Conservation (phyloP, 305 asterid genomes). For the Fraxinus angustifolia region DNA sequence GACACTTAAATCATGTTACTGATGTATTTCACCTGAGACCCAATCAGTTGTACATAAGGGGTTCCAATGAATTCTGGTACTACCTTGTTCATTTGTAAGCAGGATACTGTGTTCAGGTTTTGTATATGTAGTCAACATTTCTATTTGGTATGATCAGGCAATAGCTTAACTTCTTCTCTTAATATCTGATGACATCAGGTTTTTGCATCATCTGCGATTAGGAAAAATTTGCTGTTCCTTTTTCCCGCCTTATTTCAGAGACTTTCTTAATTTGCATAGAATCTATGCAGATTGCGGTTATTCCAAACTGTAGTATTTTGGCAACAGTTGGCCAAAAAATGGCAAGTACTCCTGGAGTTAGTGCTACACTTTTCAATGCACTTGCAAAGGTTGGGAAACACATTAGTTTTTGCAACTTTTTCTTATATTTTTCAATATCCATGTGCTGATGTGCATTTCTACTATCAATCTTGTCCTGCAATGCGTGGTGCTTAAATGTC, state of each 20-base stretch:
- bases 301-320: slow-evolving; percentile 91
- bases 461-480: background rate
- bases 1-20: background rate
- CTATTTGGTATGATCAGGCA: background rate
- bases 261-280: slow-evolving; percentile 13
- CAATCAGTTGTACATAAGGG: background rate
- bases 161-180: background rate
- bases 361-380: slow-evolving; percentile 95
- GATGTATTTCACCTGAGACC: background rate
- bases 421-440: background rate
- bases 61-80: background rate
- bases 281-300: slow-evolving; percentile 67
- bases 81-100: background rate
- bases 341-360: slow-evolving; percentile 99
- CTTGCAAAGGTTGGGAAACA: slow-evolving; percentile 75
- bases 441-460: background rate
- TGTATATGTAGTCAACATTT: background rate
- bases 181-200: background rate
- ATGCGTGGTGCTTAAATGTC: slow-evolving; percentile 7
- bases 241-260: slow-evolving; percentile 8
- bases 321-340: slow-evolving; percentile 98
- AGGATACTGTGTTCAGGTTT: slow-evolving; percentile 4
- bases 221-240: background rate
- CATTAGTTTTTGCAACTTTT: background rate
- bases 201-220: background rate